A percentile compares a stretch with the other conserved stretches of the same genome.
These are phyloP conservation scores for Coemansia sp. DNA, from an alignment of 192 early-diverging fungal genomes.

Conservation along the genomic window DNA sequence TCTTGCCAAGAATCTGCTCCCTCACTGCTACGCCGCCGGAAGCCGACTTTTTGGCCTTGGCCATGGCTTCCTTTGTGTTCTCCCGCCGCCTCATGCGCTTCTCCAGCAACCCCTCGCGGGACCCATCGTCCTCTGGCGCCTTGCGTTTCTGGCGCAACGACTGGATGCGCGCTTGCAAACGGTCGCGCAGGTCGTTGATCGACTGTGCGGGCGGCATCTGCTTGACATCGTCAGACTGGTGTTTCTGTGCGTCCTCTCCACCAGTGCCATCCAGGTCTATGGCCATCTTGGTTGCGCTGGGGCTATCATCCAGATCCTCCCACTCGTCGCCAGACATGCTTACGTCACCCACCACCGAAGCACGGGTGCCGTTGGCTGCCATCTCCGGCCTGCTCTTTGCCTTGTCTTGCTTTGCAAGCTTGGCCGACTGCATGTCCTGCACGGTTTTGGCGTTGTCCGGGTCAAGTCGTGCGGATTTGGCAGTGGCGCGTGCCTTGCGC, in stretches of 20 bases:
- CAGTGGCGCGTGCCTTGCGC: conserved; percentile 62
- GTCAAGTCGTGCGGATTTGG: conserved; percentile 63
- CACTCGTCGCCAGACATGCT: conserved; percentile 10
- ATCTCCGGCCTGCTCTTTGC: conserved; percentile 28
- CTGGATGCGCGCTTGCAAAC: conserved; percentile 65
- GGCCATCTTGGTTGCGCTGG: conserved; percentile 30
- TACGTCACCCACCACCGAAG: neutral
- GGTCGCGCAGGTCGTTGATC: conserved; percentile 60
- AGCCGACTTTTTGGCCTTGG: conserved; percentile 32
- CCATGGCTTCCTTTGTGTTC: conserved; percentile 47
- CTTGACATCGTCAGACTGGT: conserved; percentile 7
- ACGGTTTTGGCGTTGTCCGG: conserved; percentile 76
- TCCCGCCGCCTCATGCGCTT: conserved; percentile 71
- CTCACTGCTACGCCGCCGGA: conserved; percentile 8
- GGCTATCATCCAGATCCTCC: conserved; percentile 25
- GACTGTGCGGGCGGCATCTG: conserved; percentile 43
- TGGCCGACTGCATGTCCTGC: conserved; percentile 64
- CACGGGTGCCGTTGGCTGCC: conserved; percentile 10
- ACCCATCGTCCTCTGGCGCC: conserved; percentile 56
- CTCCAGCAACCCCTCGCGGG: conserved; percentile 74
- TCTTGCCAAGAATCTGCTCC: conserved; percentile 36
- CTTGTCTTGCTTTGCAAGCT: conserved; percentile 48
- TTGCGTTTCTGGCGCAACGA: conserved; percentile 62
- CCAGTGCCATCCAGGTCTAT: conserved; percentile 28
- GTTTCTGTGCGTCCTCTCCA: conserved; percentile 12